A percentile compares a stretch with the other conserved stretches of the same genome.
phyloP scores from a whole-genome alignment of 169 alveolate species.

The Amoebophrya sp. region DNA sequence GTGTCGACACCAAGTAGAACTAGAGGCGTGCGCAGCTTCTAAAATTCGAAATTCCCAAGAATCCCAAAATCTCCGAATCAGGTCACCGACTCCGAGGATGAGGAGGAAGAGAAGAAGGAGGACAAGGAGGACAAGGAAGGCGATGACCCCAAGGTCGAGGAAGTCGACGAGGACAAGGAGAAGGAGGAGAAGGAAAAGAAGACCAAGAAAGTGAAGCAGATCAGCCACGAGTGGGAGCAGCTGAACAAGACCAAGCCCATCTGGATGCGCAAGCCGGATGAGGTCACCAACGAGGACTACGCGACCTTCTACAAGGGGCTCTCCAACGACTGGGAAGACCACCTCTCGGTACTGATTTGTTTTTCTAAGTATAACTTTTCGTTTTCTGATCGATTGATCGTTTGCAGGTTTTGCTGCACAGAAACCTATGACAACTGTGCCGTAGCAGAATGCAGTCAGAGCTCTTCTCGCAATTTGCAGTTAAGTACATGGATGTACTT shows the following conservation, averaged over 20 bases:
- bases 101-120: conserved; percentile 40
- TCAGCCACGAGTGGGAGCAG: conserved; percentile 91
- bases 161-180: conserved; percentile 62
- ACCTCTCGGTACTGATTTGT: no score
- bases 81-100: conserved; percentile 24
- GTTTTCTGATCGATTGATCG: no score
- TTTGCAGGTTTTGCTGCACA: no score
- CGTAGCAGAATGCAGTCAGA: no score
- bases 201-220: conserved; percentile 93
- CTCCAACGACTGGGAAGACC: conserved; percentile 99
- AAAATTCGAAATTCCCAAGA: conserved; percentile 10
- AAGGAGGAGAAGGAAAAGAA: conserved; percentile 77
- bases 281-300: conserved; percentile 94
- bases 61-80: neutral
- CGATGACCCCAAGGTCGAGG: conserved; percentile 51
- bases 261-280: conserved; percentile 98
- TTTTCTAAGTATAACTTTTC: no score
- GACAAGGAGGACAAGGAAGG: conserved; percentile 46
- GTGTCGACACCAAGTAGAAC: no score
- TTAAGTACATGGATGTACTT: no score
- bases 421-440: no score
- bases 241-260: conserved; percentile 96
- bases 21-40: no score
- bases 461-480: no score
- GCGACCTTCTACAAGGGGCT: conserved; percentile 93